Evolutionary conservation across 257 asterid genomes (phyloP).

Genomic region (Solanum clarkiae): DNA sequence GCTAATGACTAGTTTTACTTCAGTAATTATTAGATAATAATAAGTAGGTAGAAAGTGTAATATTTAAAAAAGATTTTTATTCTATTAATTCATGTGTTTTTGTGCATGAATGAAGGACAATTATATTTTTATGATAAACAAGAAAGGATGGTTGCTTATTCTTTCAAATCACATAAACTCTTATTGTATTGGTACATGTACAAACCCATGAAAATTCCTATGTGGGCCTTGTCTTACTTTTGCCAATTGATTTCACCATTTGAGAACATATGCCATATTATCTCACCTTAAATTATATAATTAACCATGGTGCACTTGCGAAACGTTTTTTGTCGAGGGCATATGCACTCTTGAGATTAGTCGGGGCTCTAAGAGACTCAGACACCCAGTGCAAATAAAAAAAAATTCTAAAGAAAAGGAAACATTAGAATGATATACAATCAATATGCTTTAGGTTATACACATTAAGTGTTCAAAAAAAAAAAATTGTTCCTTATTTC

Average conservation of each 20-base stretch:
- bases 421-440: neutral
- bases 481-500: neutral
- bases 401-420: neutral
- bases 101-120: neutral
- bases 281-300: neutral
- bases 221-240: neutral
- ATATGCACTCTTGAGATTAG: rapidly evolving
- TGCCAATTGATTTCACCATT: neutral
- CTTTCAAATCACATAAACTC: neutral
- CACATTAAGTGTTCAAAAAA: no score
- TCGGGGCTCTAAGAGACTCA: no score
- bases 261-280: neutral
- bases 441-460: neutral
- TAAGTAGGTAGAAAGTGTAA: neutral
- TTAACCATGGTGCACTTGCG: no score
- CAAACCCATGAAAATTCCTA: neutral
- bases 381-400: no score
- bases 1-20: neutral
- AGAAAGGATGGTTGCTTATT: neutral
- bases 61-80: neutral
- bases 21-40: neutral
- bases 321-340: rapidly evolving
- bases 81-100: neutral
- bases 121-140: neutral
- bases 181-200: neutral